These are phyloP conservation scores for Metschnikowia corniflorae DNA, from an alignment of 805 yeast species.

Conservation along the genomic window DNA sequence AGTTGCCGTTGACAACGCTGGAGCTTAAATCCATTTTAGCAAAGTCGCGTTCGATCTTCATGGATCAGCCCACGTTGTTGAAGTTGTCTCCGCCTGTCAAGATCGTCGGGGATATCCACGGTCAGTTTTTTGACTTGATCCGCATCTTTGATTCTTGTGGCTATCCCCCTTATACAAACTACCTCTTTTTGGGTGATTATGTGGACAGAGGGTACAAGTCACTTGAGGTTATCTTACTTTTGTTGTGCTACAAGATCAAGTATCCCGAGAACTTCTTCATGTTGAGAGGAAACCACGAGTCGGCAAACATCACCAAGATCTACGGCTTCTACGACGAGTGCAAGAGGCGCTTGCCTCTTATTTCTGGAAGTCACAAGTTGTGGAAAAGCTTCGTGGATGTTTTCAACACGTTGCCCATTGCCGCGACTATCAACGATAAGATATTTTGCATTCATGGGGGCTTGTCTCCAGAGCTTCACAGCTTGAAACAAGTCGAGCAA, in stretches of 20 bases:
- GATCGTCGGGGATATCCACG: conserved; percentile 82
- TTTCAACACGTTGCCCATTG: conserved; percentile 56
- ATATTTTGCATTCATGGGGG: conserved; percentile 69
- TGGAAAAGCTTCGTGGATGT: conserved; percentile 56
- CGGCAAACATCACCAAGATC: conserved; percentile 55
- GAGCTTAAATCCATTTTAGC: conserved; percentile 59
- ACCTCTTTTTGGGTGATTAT: conserved; percentile 55
- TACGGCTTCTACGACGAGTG: conserved; percentile 63
- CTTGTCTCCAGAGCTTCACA: conserved; percentile 64
- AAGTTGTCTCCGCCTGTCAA: conserved; percentile 75
- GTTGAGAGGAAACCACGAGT: conserved; percentile 58
- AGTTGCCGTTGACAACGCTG: conserved; percentile 47
- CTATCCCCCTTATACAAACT: conserved; percentile 55
- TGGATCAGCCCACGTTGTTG: conserved; percentile 62
- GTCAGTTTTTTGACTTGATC: conserved; percentile 52
- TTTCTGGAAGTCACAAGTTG: conserved; percentile 30
- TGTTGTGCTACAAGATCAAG: conserved; percentile 52
- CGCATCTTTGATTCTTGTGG: conserved; percentile 58
- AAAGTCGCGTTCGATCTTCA: conserved; percentile 55
- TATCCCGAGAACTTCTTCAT: conserved; percentile 60
- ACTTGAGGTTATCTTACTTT: conserved; percentile 49
- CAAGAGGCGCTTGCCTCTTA: conserved; percentile 44
- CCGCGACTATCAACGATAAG: conserved; percentile 58
- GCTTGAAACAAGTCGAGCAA: conserved; percentile 63
- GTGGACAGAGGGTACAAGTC: conserved; percentile 60